Evolutionary conservation across 2,329 filamentous ascomycete species (phyloP).

Genomic region (Dichotomopilus funicola): DNA sequence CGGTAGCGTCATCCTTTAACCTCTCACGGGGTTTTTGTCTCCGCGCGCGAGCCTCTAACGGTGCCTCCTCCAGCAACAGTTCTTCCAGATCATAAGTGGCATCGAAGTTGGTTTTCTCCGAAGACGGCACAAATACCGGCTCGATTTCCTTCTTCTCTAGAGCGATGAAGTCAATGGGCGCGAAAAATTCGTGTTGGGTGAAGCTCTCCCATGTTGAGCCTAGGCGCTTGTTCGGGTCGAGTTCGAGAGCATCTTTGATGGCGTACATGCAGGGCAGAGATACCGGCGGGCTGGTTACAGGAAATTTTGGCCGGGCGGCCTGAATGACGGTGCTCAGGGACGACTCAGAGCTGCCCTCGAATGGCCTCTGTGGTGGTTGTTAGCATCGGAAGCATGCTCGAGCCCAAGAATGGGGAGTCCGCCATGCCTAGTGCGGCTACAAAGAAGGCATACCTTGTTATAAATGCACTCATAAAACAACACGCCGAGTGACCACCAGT

Average conservation of each 20-base stretch:
- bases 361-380: slow-evolving; percentile 62
- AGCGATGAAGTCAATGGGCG: slow-evolving; percentile 72
- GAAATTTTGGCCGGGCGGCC: slow-evolving; percentile 76
- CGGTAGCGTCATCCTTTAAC: slow-evolving; percentile 87
- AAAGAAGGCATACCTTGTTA: slow-evolving; percentile 64
- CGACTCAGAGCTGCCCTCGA: slow-evolving; percentile 82
- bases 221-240: slow-evolving; percentile 72
- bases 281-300: slow-evolving; percentile 87
- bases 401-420: not conserved
- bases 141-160: slow-evolving; percentile 82
- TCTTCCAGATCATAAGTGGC: slow-evolving; percentile 97
- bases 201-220: slow-evolving; percentile 85
- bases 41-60: slow-evolving; percentile 82
- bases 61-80: slow-evolving; percentile 85
- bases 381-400: slow-evolving; percentile 22
- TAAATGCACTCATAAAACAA: slow-evolving; percentile 99
- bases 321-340: slow-evolving; percentile 73
- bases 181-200: slow-evolving; percentile 83
- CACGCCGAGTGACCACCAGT: slow-evolving; percentile 98
- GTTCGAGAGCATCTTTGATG: slow-evolving; percentile 75
- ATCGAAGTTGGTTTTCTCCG: slow-evolving; percentile 98
- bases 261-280: slow-evolving; percentile 83
- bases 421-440: not conserved
- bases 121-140: slow-evolving; percentile 86
- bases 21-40: slow-evolving; percentile 90